Evolutionary conservation across 1,139 yeast species (phyloP).

Genomic region (Hansenula lynferdii): DNA sequence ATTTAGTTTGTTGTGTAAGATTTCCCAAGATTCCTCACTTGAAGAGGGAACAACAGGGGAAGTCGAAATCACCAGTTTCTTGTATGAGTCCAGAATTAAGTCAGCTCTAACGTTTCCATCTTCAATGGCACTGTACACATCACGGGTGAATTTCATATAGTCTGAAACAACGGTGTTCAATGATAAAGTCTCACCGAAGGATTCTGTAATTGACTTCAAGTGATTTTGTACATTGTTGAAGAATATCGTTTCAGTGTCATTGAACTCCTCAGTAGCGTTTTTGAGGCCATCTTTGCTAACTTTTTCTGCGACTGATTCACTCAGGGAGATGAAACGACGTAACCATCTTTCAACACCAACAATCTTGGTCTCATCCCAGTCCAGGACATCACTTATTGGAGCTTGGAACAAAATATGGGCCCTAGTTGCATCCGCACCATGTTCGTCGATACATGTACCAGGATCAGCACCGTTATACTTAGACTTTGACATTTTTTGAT

Average conservation of each 20-base stretch:
- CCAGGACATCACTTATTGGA: constrained; percentile 73
- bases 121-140: constrained; percentile 38
- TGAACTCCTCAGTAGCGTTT: constrained; percentile 20
- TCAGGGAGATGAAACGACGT: constrained; percentile 47
- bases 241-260: constrained; percentile 44
- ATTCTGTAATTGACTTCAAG: constrained; percentile 45
- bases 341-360: constrained; percentile 89
- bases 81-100: constrained; percentile 38
- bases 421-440: constrained; percentile 93
- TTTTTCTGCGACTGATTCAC: constrained; percentile 15
- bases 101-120: constrained; percentile 28
- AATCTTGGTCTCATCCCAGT: constrained; percentile 89
- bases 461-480: constrained; percentile 95
- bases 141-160: constrained; percentile 78
- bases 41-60: constrained; percentile 78
- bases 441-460: constrained; percentile 60
- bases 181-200: constrained; percentile 56
- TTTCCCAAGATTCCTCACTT: constrained; percentile 81
- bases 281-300: not conserved
- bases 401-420: constrained; percentile 96
- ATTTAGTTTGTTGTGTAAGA: constrained; percentile 30
- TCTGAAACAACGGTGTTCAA: constrained; percentile 86
- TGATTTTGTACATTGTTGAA: constrained; percentile 55
- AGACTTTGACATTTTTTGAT: constrained; percentile 95
- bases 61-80: constrained; percentile 51